Percentiles rank a stretch among this genome's conserved stretches.
Evolutionary conservation across 2,329 filamentous ascomycete species (phyloP).

Genomic region (Aspergillus nomiae): DNA sequence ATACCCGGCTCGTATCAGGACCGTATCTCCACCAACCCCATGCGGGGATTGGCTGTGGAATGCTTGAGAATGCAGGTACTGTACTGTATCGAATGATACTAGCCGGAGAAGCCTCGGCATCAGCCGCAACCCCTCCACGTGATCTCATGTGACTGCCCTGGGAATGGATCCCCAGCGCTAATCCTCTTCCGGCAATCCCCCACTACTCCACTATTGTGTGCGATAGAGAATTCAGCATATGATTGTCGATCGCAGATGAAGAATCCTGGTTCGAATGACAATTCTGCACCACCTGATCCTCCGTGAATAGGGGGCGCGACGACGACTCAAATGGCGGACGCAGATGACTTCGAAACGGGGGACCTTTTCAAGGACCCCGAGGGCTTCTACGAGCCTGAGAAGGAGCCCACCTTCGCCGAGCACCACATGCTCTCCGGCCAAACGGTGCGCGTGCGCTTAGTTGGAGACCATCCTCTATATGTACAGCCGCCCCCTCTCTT

Average conservation of each 20-base stretch:
- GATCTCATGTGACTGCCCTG: conserved; percentile 2
- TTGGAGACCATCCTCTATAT: conserved; percentile 86
- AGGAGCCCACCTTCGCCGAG: conserved; percentile 70
- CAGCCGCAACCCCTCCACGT: neutral
- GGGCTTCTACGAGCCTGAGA: conserved; percentile 77
- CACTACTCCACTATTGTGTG: conserved; percentile 1
- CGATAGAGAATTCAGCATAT: conserved; percentile 7
- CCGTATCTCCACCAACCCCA: conserved; percentile 14
- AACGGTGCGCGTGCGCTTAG: conserved; percentile 70
- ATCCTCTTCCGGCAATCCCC: neutral
- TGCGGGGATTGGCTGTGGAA: conserved; percentile 1
- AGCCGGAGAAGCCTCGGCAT: conserved; percentile 3
- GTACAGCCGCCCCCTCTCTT: conserved; percentile 44
- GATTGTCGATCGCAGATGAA: conserved; percentile 4
- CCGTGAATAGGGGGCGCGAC: neutral
- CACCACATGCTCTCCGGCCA: conserved; percentile 70
- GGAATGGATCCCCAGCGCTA: neutral
- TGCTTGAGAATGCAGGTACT: conserved; percentile 1
- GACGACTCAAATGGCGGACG: conserved; percentile 25
- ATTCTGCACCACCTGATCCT: conserved; percentile 4
- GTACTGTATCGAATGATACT: neutral
- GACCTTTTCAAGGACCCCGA: conserved; percentile 78
- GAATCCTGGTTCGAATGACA: conserved; percentile 5
- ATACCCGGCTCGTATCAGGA: conserved; percentile 19
- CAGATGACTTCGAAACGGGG: conserved; percentile 39